Percentiles rank a stretch among this genome's conserved stretches.
Evolutionary conservation across 331 rosid species (phyloP).

Genomic region (Dryas integrifolia): DNA sequence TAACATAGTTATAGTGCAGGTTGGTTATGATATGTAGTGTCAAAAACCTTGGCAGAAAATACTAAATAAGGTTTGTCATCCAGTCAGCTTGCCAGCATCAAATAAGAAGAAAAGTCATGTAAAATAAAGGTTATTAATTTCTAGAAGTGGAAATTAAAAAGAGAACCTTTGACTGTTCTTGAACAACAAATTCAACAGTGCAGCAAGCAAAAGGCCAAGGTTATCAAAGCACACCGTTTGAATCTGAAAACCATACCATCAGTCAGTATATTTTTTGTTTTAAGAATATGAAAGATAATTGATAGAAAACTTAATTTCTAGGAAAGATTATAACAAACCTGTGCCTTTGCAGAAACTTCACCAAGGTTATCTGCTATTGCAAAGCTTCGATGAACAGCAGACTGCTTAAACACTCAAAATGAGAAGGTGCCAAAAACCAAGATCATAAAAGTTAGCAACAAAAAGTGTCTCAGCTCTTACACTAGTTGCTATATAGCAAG

Average conservation of each 20-base stretch:
- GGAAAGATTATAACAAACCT: slow-evolving; percentile 42
- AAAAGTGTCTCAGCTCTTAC: slow-evolving; percentile 40
- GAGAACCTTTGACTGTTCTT: slow-evolving; percentile 60
- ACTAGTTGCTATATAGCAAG: slow-evolving; percentile 79
- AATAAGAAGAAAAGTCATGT: neutral
- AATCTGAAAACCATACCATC: slow-evolving; percentile 50
- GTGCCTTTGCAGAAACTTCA: slow-evolving; percentile 93
- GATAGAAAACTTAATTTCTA: neutral
- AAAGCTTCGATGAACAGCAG: slow-evolving; percentile 89
- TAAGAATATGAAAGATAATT: neutral
- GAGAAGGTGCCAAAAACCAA: slow-evolving; percentile 7
- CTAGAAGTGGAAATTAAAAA: slow-evolving; percentile 2
- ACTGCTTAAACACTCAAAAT: slow-evolving; percentile 42
- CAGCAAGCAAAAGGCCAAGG: slow-evolving; percentile 83
- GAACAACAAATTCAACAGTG: slow-evolving; percentile 53
- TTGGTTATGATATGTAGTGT: too few relatives aligned
- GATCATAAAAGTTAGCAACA: neutral
- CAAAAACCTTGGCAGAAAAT: too few relatives aligned
- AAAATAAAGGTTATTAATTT: neutral
- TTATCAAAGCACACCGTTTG: slow-evolving; percentile 96
- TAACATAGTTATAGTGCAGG: too few relatives aligned
- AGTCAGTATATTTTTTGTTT: slow-evolving; percentile 8
- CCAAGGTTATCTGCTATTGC: slow-evolving; percentile 85
- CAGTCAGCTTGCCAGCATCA: too few relatives aligned
- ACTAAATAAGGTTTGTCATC: too few relatives aligned